Conservation (phyloP, 2,329 filamentous ascomycete species). For the Fusarium domesticum region DNA sequence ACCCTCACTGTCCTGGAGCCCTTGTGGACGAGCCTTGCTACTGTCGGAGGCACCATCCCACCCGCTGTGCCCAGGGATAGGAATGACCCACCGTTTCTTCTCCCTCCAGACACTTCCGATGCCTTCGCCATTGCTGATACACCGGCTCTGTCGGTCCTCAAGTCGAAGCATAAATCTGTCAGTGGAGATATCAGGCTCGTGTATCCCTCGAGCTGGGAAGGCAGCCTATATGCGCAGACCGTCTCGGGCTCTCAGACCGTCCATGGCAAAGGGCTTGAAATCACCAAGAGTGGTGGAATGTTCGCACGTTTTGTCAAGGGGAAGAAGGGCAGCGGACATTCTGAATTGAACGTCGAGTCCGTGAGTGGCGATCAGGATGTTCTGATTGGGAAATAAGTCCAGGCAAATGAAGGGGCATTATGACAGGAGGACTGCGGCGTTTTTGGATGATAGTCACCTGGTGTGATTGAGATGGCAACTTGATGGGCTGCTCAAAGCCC, state of each 20-base stretch:
- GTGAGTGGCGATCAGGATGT: conserved; percentile 32
- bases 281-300: conserved; percentile 34
- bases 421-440: too few species aligned
- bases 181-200: conserved; percentile 42
- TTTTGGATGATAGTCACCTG: conserved; percentile 16
- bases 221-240: conserved; percentile 39
- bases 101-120: conserved; percentile 3
- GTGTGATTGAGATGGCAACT: conserved; percentile 8
- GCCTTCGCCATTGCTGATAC: conserved; percentile 1
- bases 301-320: conserved; percentile 35
- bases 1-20: conserved; percentile 43
- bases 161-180: conserved; percentile 42
- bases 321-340: conserved; percentile 41
- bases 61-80: conserved; percentile 14
- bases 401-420: neutral
- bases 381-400: conserved; percentile 23
- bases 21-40: conserved; percentile 36
- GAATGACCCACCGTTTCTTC: conserved; percentile 22
- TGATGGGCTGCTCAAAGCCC: conserved; percentile 7
- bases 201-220: conserved; percentile 52
- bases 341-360: conserved; percentile 31
- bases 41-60: conserved; percentile 6
- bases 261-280: conserved; percentile 42
- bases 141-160: conserved; percentile 35
- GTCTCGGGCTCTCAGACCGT: conserved; percentile 41